Percentiles rank a stretch among this genome's conserved stretches.
Evolutionary conservation across 164 flowering plant genomes (phyloP).

Genomic region (Macadamia integrifolia): DNA sequence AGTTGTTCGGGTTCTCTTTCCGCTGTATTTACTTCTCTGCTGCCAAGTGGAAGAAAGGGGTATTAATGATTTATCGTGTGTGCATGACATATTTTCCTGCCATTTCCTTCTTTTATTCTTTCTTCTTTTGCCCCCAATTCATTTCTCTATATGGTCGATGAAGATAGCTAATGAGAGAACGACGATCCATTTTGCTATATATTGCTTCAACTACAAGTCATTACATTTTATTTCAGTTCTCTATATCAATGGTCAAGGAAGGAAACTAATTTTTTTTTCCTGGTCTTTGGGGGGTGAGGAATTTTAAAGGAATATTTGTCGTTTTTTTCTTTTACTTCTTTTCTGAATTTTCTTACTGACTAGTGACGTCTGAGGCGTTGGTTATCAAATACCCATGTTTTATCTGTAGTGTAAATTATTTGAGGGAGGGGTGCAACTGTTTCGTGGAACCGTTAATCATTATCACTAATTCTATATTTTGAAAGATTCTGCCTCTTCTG

Average conservation of each 20-base stretch:
- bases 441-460: background rate
- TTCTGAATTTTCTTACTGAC: too few relatives aligned
- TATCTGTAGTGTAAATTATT: background rate
- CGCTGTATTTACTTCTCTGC: background rate
- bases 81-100: conserved; percentile 2
- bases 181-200: too few relatives aligned
- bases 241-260: too few relatives aligned
- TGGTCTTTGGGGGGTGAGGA: background rate
- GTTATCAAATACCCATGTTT: too few relatives aligned
- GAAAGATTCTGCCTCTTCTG: conserved; percentile 9
- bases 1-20: too few relatives aligned
- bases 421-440: background rate
- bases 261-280: background rate
- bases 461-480: background rate
- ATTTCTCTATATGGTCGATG: too few relatives aligned
- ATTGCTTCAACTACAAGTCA: background rate
- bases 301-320: too few relatives aligned
- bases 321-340: too few relatives aligned
- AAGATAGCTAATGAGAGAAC: too few relatives aligned
- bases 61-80: background rate
- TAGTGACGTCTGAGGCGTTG: too few relatives aligned
- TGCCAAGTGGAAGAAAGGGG: too few relatives aligned
- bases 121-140: background rate
- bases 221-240: background rate
- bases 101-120: background rate